Evolutionary conservation across 2,329 filamentous ascomycete species (phyloP), one percentile per base, ranked within the genome.

Genomic region (Boeremia exigua): DNA sequence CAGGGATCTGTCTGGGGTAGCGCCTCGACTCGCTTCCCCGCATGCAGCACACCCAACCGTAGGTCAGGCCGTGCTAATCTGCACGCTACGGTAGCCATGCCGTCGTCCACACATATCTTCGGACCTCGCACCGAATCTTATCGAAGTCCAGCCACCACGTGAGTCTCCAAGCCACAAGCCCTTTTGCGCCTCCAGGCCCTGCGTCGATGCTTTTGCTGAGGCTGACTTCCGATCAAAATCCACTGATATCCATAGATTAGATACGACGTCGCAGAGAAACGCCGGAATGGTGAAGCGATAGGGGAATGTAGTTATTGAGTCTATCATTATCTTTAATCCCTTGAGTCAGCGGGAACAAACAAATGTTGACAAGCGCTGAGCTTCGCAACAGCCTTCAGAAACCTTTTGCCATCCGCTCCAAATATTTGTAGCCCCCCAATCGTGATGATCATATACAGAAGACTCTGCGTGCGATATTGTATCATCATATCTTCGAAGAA

Each of bases 1-100:
- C 50, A 36, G n/a, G 42, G 50, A 47, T 48, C 27, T 27, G 27
- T 55, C 46, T 55, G 39, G 46, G 46, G 46, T 37, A 55, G 45
- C 14, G 19, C 29, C 27, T 50, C 40, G 29, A 45, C 42, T 50
- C 52, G 40, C 46, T 46, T 46, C 40, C 40, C 46, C 40, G 25
- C 52, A 37, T 50, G 29, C 30, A 46, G 39, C 33, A 10, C 27
- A 33, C 19, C 23, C 40, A 48, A 27, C 37, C 14, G 6, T 27
- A 25, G 30, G 37, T 54, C 15, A 23, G 30, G 6, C 48, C 52
- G 36, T 29, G 28, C 9, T 30, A 30, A 28, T 38, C 39, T 29
- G 36, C 34, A 55, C 52, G 40, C 52, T 50, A 55, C 52, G 52
- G 52, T 19, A 46, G 6, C 52, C 10, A 8, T 8, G 9, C 46